Evolutionary conservation across 75 land plant genomes (phyloP).

Genomic region (Selaginella tamariscina): DNA sequence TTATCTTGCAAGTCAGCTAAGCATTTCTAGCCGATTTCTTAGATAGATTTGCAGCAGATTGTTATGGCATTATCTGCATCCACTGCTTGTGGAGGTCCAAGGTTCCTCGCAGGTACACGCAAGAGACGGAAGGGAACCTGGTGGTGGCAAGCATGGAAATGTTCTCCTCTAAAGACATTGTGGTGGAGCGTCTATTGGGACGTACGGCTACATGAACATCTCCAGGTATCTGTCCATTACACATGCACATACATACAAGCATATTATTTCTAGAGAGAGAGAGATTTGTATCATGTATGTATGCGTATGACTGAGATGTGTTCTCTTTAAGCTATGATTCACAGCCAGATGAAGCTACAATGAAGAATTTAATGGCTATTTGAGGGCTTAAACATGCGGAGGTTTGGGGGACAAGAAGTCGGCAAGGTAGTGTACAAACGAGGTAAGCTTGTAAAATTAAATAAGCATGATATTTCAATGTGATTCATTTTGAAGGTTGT

Average conservation of each 20-base stretch:
- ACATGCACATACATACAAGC: too few species aligned
- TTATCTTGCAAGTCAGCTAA: background rate
- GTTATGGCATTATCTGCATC: background rate
- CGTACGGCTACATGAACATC: constrained; percentile 85
- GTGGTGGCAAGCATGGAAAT: constrained; percentile 16
- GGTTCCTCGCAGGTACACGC: background rate
- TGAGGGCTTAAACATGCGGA: background rate
- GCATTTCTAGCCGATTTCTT: background rate
- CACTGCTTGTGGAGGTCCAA: background rate
- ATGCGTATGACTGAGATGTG: background rate
- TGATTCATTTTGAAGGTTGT: background rate
- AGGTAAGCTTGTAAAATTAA: background rate
- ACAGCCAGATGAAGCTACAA: background rate
- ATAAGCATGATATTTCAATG: too few species aligned
- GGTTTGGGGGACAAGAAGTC: background rate
- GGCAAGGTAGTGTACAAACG: background rate
- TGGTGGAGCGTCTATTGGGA: constrained; percentile 60
- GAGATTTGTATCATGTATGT: too few species aligned
- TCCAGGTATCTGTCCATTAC: too few species aligned
- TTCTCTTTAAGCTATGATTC: background rate
- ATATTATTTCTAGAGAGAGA: too few species aligned
- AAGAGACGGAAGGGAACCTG: background rate
- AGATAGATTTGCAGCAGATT: too few species aligned
- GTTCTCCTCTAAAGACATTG: constrained; percentile 44
- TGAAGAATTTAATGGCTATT: background rate